Evolutionary conservation across 139 green algal species (phyloP), one percentile per base, ranked within the genome.

Genomic region (Auxenochlorella protothecoides): DNA sequence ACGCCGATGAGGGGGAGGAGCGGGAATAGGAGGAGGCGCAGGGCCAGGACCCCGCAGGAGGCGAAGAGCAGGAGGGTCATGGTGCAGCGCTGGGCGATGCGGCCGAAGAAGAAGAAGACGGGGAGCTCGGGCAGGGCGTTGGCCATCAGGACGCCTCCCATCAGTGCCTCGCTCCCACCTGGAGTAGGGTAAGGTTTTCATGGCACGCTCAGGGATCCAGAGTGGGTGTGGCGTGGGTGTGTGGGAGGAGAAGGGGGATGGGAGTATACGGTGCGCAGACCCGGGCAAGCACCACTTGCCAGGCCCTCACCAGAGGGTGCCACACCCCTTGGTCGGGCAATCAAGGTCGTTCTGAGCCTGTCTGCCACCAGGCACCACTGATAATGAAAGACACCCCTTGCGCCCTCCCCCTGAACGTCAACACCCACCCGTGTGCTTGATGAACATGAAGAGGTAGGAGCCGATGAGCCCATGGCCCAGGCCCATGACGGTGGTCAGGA

Each of bases 401-500:
- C n/a, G 4, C 5, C 11, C 63, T 68, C 63, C 16, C 6, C 16
- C 6, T 10, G 53, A 54, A 6, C 16, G n/a, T 55, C 16, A 16
- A 68, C 15, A 6, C 70, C 51, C 73, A 72, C 73, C 73, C 3
- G 27, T 8, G 44, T 78, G 56, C 7, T 55, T 51, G 51, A 78
- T 14, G 57, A 54, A 68, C 57, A 78, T 73, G 56, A 78, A 78
- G 55, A 78, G 73, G 65, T 74, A 78, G 4, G 13, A 52, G 3
- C 73, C 73, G 14, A 78, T 59, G 56, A 78, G 68, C 15, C 65
- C 65, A 55, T 78, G 73, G 5, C 73, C 73, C 74, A 78, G 68
- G 56, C 73, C 73, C 14, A 78, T 66, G 3, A 78, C 9, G 10
- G 73, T 68, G 12, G 57, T 63, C 3, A 78, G 51, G 4, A 15